These are phyloP conservation scores for Ambrosia hybrid DNA, from an alignment of 140 eudicot genomes.

Conservation along the genomic window DNA sequence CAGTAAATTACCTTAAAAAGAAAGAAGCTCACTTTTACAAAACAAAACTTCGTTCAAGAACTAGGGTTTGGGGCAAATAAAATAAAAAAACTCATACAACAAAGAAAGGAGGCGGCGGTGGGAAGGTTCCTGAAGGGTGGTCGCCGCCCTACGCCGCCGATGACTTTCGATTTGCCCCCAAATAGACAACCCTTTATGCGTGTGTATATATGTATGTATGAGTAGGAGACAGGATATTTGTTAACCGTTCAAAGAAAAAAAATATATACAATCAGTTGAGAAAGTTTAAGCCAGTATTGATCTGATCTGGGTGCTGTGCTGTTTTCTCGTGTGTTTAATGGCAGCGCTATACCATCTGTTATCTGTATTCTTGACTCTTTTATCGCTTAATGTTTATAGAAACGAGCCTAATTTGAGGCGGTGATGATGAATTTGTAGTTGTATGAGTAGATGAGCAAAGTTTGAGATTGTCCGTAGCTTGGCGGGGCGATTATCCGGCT, in stretches of 20 bases:
- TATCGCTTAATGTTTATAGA: neutral
- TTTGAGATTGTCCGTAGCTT: conserved; percentile 36
- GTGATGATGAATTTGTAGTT: conserved; percentile 27
- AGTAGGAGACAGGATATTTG: too few relatives aligned
- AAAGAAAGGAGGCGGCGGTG: conserved; percentile 24
- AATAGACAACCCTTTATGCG: conserved; percentile 27
- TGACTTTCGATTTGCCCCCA: conserved; percentile 24
- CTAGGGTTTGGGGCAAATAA: conserved; percentile 30
- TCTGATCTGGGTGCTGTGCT: too few relatives aligned
- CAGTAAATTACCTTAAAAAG: neutral
- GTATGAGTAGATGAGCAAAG: conserved; percentile 31
- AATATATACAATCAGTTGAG: too few relatives aligned
- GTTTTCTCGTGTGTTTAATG: neutral
- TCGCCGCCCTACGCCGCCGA: conserved; percentile 36
- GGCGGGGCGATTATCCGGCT: conserved; percentile 40
- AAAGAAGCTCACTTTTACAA: neutral
- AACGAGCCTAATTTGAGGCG: conserved; percentile 7
- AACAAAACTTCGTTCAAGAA: neutral
- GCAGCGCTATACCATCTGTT: neutral
- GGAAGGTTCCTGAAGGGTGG: conserved; percentile 35
- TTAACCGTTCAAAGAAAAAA: too few relatives aligned
- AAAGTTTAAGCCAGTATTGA: too few relatives aligned
- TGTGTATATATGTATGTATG: neutral
- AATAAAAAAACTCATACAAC: conserved; percentile 29
- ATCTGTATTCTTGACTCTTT: neutral